These are phyloP conservation scores for Friedmanniomyces simplex DNA, from an alignment of 495 filamentous ascomycete genomes.

Conservation along the genomic window DNA sequence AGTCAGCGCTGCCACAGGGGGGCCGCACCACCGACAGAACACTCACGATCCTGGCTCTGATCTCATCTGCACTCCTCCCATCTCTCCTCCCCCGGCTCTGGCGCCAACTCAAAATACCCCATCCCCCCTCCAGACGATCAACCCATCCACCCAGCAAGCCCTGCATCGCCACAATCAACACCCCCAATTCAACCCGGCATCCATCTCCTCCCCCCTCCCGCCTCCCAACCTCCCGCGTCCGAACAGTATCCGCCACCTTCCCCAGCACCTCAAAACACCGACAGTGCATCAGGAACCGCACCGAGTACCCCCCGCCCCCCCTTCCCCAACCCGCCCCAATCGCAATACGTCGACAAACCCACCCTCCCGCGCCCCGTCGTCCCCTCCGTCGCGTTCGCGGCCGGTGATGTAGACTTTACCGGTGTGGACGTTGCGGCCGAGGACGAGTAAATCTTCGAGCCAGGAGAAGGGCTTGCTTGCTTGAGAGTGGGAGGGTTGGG, in stretches of 20 bases:
- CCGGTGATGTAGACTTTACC: background rate
- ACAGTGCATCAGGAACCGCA: background rate
- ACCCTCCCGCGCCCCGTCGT: background rate
- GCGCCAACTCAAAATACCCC: background rate
- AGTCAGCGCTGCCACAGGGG: background rate
- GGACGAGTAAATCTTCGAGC: background rate
- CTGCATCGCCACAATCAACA: background rate
- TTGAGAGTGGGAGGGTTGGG: background rate
- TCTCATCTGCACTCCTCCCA: background rate
- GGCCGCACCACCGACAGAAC: too few relatives aligned
- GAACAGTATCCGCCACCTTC: background rate
- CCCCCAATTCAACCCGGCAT: background rate
- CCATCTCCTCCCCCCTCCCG: too few relatives aligned
- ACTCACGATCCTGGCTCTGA: background rate
- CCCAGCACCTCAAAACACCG: background rate
- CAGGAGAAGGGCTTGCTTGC: background rate
- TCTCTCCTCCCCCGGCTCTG: background rate
- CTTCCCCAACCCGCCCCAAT: background rate
- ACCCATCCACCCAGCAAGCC: background rate
- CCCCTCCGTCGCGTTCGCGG: background rate
- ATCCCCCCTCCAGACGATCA: background rate
- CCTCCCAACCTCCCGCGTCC: background rate
- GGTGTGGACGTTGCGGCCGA: background rate
- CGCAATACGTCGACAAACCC: background rate
- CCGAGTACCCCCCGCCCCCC: background rate